These are phyloP conservation scores for Histomonas meleagridis DNA, from an alignment of 208 protist species.

Conservation along the genomic window DNA sequence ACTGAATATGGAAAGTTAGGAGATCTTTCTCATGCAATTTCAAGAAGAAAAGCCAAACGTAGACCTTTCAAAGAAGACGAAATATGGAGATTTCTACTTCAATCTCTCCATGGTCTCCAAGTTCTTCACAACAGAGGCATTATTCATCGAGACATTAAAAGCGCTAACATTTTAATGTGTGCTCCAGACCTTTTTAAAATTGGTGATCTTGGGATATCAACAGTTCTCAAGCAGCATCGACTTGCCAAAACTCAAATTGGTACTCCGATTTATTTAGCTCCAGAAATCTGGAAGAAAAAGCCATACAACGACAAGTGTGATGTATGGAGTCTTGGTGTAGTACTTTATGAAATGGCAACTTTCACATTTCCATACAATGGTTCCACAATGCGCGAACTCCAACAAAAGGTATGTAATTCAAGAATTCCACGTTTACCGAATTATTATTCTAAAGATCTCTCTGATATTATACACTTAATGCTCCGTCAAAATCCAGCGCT, in stretches of 20 bases:
- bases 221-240: not conserved
- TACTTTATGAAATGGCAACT: conserved; percentile 28
- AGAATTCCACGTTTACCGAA: not conserved
- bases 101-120: not conserved
- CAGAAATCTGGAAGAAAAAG: conserved; percentile 6
- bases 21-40: conserved; percentile 45
- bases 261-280: conserved; percentile 2
- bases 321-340: conserved; percentile 7
- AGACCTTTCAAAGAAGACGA: conserved; percentile 13
- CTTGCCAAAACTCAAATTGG: conserved; percentile 27
- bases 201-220: conserved; percentile 15
- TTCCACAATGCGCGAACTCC: not conserved
- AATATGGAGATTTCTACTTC: conserved; percentile 11
- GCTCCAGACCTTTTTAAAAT: conserved; percentile 27
- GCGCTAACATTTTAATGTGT: conserved; percentile 2
- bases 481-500: not conserved
- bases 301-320: conserved; percentile 5
- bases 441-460: not conserved
- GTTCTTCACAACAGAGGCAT: conserved; percentile 8
- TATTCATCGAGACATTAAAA: conserved; percentile 7
- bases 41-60: not conserved
- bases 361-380: conserved; percentile 2
- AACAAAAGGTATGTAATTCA: not conserved
- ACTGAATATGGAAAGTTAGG: conserved; percentile 53
- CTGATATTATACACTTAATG: not conserved